These are phyloP conservation scores for Pichia gijzeniarum DNA, from an alignment of 805 yeast species.

Conservation along the genomic window DNA sequence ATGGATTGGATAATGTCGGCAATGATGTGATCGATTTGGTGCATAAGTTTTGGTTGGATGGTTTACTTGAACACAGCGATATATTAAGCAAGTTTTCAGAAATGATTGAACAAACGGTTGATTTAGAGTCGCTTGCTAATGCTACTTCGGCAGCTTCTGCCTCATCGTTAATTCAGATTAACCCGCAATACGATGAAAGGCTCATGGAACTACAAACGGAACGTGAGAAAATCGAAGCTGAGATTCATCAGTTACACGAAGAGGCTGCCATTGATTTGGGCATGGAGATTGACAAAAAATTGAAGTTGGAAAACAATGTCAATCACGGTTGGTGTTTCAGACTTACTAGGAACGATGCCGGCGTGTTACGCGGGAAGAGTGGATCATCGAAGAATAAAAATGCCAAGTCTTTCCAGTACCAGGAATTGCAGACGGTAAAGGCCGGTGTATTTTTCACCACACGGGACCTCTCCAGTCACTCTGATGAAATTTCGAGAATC, in stretches of 20 bases:
- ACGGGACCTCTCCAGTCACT: constrained; percentile 48
- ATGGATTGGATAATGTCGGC: constrained; percentile 34
- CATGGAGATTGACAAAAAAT: constrained; percentile 79
- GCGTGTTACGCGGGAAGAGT: constrained; percentile 53
- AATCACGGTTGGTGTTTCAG: constrained; percentile 94
- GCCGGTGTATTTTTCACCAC: constrained; percentile 95
- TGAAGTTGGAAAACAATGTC: constrained; percentile 83
- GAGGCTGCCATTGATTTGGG: constrained; percentile 67
- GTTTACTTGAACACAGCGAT: constrained; percentile 41
- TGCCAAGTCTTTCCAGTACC: constrained; percentile 42
- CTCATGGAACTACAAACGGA: constrained; percentile 53
- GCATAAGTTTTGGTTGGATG: constrained; percentile 48
- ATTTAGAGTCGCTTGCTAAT: constrained; percentile 71
- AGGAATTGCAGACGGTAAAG: constrained; percentile 84
- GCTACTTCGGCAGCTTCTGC: constrained; percentile 46
- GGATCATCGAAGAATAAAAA: constrained; percentile 7
- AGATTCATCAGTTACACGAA: constrained; percentile 55
- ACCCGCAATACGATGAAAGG: constrained; percentile 83
- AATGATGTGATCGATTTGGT: constrained; percentile 32
- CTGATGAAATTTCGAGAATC: constrained; percentile 50
- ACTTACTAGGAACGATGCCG: constrained; percentile 83
- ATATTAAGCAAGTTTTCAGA: constrained; percentile 68
- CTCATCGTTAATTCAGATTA: constrained; percentile 51
- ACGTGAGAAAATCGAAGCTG: constrained; percentile 46
- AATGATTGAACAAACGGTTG: constrained; percentile 88